These are phyloP conservation scores for Starmerella davenportii DNA, from an alignment of 805 yeast species.

Conservation along the genomic window DNA sequence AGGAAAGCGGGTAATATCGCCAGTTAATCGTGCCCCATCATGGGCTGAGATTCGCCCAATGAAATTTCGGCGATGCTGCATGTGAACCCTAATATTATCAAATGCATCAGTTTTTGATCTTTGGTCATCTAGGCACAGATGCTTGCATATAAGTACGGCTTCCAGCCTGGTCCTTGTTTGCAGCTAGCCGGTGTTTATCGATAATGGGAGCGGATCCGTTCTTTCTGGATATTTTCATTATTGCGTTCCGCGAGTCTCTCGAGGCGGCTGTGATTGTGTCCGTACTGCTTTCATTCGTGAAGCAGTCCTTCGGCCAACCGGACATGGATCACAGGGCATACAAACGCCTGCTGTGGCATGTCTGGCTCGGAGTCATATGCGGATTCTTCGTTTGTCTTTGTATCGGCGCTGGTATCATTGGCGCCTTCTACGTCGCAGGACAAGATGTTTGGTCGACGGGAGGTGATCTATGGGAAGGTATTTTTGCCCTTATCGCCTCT, in stretches of 20 bases:
- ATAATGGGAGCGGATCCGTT: slow-evolving; percentile 31
- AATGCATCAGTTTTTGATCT: not conserved
- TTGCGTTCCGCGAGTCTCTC: slow-evolving; percentile 80
- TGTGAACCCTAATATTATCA: not conserved
- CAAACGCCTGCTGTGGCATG: slow-evolving; percentile 51
- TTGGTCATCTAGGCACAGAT: not conserved
- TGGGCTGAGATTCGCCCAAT: not conserved
- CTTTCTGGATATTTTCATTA: slow-evolving; percentile 54
- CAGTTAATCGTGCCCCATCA: no score
- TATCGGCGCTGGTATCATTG: slow-evolving; percentile 86
- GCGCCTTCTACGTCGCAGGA: slow-evolving; percentile 68
- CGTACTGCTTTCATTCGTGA: slow-evolving; percentile 75
- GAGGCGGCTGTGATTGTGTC: slow-evolving; percentile 89
- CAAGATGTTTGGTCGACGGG: slow-evolving; percentile 70
- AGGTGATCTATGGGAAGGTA: slow-evolving; percentile 96
- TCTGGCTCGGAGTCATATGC: slow-evolving; percentile 61
- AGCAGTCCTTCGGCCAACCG: slow-evolving; percentile 59
- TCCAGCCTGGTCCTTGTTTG: no score
- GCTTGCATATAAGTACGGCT: not conserved
- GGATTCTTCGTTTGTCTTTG: slow-evolving; percentile 69
- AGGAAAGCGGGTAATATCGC: no score
- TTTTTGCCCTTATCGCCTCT: slow-evolving; percentile 78
- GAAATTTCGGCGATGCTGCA: not conserved
- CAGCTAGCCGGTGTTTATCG: no score
- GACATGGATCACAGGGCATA: slow-evolving; percentile 28